Base-by-base conservation (phyloP, 2,329 filamentous ascomycete species). In the Dactylella cylindrospora region DNA sequence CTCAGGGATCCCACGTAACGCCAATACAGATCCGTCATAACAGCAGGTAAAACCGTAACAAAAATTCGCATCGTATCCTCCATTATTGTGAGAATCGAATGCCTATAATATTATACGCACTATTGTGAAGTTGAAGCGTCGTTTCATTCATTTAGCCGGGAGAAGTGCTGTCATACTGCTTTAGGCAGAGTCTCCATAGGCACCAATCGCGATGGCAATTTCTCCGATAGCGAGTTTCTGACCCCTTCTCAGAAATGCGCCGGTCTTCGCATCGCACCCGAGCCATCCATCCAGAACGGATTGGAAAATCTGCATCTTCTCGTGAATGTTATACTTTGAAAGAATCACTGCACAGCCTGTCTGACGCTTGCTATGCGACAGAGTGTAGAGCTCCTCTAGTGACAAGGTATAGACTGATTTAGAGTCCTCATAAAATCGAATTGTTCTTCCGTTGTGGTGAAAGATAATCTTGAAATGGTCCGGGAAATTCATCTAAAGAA, bases 381-480 rank as follows among this genome's bases (percentile, higher is more conserved):
- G 76, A 59, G 86, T 82, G 36, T 85, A 82, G 15, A 87, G 81
- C 65, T 84, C 81, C 68, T 86, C 83, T 13, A 86, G 78, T 3
- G 84, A 84, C n/a, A 84, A 78, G 65, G 86, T 80, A 40, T 82
- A 80, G 44, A 89, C 81, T n/a, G 82, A 80, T 52, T 84, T 84
- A 1, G 81, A 82, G 23, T 78, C 73, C 2, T 80, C 77, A 8
- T 91, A 79, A 31, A 82, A 79, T 66, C 81, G 76, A 2, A 85
- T 83, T 0, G 86, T 86, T 57, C 85, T 81, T n/a, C 85, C 87
- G 23, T 85, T 81, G 0, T 84, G 76, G 55, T 88, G 87, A 20
- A 93, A 75, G 9, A 91, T 84, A 50, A 93, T 80, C 74, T 93
- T 93, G 59, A 88, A 91, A 72, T 93, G 88, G 67, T 93, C 88